Conservation (phyloP, 2,329 filamentous ascomycete species). For the Tolypocladium endophyticum region DNA sequence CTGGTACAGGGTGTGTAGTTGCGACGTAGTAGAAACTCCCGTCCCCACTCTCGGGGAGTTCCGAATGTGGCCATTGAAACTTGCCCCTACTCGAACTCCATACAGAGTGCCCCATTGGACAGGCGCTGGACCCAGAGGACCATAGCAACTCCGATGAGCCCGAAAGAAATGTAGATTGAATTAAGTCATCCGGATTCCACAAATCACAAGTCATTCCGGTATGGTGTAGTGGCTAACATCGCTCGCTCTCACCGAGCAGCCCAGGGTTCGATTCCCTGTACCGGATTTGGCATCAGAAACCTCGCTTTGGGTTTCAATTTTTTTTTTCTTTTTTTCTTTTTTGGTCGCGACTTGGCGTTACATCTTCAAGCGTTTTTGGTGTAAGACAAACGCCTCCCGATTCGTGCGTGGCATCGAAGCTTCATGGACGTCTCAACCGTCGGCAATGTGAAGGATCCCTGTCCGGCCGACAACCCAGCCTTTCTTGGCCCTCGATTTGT, state of each 20-base stretch:
- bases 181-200: background rate
- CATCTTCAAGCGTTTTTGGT: background rate
- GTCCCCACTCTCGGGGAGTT: background rate
- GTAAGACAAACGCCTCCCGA: background rate
- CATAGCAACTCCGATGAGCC: background rate
- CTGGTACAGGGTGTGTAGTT: background rate
- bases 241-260: constrained; percentile 26
- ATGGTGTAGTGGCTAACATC: constrained; percentile 27
- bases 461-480: background rate
- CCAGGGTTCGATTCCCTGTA: constrained; percentile 25
- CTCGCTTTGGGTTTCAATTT: background rate
- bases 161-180: background rate
- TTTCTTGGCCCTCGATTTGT: background rate
- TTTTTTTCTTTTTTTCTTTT: background rate
- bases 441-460: background rate
- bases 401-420: background rate
- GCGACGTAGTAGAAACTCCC: background rate
- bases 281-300: constrained; percentile 9
- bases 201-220: constrained; percentile 13
- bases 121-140: background rate
- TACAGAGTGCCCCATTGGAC: background rate
- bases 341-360: background rate
- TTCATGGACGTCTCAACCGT: background rate
- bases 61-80: background rate
- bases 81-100: too few relatives aligned